These are phyloP conservation scores for Aspergillus costaricaensis DNA, from an alignment of 2,329 filamentous ascomycete genomes.

Conservation along the genomic window DNA sequence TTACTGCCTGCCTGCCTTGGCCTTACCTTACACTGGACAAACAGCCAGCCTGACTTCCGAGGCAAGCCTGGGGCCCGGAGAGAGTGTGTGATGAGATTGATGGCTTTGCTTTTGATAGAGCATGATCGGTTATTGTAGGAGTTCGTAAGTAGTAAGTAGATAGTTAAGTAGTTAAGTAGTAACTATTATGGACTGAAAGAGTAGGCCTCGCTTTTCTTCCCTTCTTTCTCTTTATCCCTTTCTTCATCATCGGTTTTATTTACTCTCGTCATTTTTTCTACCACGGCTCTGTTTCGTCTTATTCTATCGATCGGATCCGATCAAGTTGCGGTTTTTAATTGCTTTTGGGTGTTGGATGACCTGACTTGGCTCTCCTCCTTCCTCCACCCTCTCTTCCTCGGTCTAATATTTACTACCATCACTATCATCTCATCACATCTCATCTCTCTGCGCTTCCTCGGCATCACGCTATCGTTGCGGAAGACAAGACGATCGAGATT, in stretches of 20 bases:
- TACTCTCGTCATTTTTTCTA: too few relatives aligned
- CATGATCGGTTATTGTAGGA: neutral
- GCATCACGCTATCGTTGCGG: neutral
- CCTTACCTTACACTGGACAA: neutral
- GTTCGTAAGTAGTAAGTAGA: neutral
- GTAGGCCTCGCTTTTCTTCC: neutral
- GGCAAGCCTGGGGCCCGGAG: too few relatives aligned
- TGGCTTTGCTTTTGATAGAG: too few relatives aligned
- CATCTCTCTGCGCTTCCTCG: neutral
- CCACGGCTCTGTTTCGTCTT: neutral
- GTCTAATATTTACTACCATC: too few relatives aligned
- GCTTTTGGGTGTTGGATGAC: neutral
- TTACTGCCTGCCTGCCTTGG: neutral
- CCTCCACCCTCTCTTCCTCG: neutral
- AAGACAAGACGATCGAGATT: neutral
- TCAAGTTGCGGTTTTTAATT: neutral
- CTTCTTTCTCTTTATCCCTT: neutral
- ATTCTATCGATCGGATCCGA: conserved; percentile 1
- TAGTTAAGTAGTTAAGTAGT: neutral
- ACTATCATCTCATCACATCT: too few relatives aligned
- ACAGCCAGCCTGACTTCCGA: too few relatives aligned
- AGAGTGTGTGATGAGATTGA: too few relatives aligned
- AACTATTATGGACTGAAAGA: neutral
- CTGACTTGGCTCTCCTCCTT: neutral
- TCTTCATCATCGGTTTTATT: neutral